Conservation (phyloP, 352 stramenopile genomes). For the Phytopythium cucurbitacearum region DNA sequence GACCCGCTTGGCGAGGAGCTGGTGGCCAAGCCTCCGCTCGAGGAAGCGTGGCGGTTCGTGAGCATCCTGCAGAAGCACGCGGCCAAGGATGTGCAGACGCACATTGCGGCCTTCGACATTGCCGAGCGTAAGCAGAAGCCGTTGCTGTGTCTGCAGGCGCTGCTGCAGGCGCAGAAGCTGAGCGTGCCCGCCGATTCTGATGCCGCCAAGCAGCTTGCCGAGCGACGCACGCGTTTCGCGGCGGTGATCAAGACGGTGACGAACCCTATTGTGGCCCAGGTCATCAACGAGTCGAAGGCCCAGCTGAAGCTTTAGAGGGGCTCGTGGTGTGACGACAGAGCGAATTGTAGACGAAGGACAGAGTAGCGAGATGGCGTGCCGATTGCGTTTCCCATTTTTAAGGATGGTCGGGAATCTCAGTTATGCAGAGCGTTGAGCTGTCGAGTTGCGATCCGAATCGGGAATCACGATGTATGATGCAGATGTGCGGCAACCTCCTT, state of each 20-base stretch:
- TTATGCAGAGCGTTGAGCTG: too few relatives aligned
- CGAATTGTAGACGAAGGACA: too few relatives aligned
- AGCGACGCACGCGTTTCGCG: slow-evolving; percentile 36
- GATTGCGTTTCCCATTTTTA: too few relatives aligned
- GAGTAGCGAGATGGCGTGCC: too few relatives aligned
- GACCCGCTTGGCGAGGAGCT: slow-evolving; percentile 76
- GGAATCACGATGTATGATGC: too few relatives aligned
- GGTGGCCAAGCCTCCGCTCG: slow-evolving; percentile 53
- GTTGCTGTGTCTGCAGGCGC: slow-evolving; percentile 71
- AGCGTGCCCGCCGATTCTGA: slow-evolving; percentile 12
- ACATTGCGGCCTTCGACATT: slow-evolving; percentile 74
- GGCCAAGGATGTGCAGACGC: slow-evolving; percentile 50
- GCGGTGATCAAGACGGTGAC: slow-evolving; percentile 50
- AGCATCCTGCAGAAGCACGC: slow-evolving; percentile 65
- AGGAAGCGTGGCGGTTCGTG: slow-evolving; percentile 79
- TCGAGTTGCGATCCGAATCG: too few relatives aligned
- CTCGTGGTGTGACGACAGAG: too few relatives aligned
- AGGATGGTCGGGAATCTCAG: too few relatives aligned
- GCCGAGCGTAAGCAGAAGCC: slow-evolving; percentile 69
- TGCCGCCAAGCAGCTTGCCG: slow-evolving; percentile 31
- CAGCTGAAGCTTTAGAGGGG: slow-evolving; percentile 48
- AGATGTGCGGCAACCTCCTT: too few relatives aligned
- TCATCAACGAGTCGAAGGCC: slow-evolving; percentile 57
- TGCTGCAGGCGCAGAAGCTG: slow-evolving; percentile 54
- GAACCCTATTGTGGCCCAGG: slow-evolving; percentile 51